phyloP scores from a whole-genome alignment of 2,329 filamentous ascomycete genomes.

The Cephalotrichum gorgonifer region DNA sequence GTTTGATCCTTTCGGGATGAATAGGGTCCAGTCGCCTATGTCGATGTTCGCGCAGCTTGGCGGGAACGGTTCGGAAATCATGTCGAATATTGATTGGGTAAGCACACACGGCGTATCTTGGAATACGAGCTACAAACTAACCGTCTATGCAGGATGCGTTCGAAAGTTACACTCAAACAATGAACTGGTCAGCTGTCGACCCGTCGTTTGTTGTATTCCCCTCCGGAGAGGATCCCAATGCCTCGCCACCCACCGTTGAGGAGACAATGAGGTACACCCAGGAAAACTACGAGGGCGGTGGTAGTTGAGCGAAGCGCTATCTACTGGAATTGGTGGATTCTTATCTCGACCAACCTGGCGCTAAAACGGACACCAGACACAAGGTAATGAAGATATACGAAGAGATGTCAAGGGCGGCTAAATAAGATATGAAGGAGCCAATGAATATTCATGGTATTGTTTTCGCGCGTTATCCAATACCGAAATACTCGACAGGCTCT shows the following conservation, averaged over 20 bases:
- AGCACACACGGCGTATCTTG: constrained; percentile 13
- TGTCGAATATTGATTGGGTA: constrained; percentile 50
- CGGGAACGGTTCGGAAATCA: constrained; percentile 28
- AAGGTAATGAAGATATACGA: too few species aligned
- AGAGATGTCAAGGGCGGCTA: too few species aligned
- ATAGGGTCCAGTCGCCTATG: not conserved
- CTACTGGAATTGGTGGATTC: too few species aligned
- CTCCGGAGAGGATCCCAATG: not conserved
- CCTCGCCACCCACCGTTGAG: not conserved
- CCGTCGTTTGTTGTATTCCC: constrained; percentile 1
- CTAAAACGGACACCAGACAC: too few species aligned
- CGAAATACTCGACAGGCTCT: too few species aligned
- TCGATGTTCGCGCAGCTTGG: constrained; percentile 5
- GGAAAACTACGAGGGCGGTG: not conserved
- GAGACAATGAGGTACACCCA: not conserved
- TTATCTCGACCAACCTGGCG: too few species aligned
- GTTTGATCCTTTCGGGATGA: constrained; percentile 2
- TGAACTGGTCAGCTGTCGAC: constrained; percentile 4
- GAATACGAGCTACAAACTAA: not conserved
- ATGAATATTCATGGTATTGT: too few species aligned
- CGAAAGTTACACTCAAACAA: constrained; percentile 42
- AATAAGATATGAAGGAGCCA: too few species aligned
- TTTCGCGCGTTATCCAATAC: too few species aligned
- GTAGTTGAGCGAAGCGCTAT: not conserved
- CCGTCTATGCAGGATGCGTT: constrained; percentile 34